Evolutionary conservation across 345 rosid genomes (phyloP).

Genomic region (Salix caprea): DNA sequence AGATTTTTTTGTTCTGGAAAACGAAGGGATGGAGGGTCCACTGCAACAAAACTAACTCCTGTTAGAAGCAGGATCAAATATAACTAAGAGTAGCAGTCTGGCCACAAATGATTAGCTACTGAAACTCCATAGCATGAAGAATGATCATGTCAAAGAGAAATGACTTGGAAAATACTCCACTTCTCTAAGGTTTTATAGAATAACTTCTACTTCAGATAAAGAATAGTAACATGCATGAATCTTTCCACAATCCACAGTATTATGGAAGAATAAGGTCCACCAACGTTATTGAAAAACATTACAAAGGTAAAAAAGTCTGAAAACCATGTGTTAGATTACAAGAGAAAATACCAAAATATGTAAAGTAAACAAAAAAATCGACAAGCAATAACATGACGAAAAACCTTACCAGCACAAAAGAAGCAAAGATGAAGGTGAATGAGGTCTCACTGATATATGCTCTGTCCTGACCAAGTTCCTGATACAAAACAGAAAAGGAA

Average conservation of each 20-base stretch:
- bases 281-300: background rate
- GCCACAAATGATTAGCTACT: background rate
- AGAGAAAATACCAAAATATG: background rate
- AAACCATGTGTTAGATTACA: background rate
- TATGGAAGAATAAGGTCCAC: background rate
- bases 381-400: background rate
- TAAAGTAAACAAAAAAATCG: background rate
- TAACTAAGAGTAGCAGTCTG: background rate
- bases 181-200: background rate
- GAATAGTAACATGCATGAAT: background rate
- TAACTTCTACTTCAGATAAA: background rate
- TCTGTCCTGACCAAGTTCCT: constrained; percentile 28
- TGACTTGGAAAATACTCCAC: background rate
- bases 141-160: background rate
- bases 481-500: constrained; percentile 2
- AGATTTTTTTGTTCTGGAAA: constrained; percentile 23
- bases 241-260: too few relatives aligned
- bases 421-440: constrained; percentile 24
- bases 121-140: background rate
- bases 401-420: constrained; percentile 23
- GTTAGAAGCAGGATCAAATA: constrained; percentile 3
- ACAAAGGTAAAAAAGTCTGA: too few relatives aligned
- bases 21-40: constrained; percentile 25
- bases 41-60: constrained; percentile 4
- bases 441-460: constrained; percentile 23